These are phyloP conservation scores for Cladophialophora bantiana DNA, from an alignment of 2,329 filamentous ascomycete genomes.

Conservation along the genomic window DNA sequence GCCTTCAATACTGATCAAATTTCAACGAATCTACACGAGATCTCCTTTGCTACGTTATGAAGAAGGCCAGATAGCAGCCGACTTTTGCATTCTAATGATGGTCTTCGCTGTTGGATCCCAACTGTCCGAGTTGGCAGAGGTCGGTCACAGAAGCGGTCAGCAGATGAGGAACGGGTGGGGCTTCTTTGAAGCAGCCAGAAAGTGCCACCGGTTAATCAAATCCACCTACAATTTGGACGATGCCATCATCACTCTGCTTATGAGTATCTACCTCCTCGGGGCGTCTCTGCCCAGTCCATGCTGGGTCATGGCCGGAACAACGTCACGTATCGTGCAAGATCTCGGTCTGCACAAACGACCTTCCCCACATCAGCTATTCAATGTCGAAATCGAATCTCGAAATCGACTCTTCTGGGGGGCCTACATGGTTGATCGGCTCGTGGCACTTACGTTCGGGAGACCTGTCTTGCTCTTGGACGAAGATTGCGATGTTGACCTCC, in stretches of 20 bases:
- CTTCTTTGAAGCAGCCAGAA: not conserved
- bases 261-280: not conserved
- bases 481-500: not conserved
- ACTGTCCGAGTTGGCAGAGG: not conserved
- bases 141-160: not conserved
- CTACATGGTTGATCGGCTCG: not conserved
- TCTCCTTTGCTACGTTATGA: not conserved
- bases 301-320: not conserved
- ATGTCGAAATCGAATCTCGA: not conserved
- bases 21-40: not conserved
- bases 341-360: not conserved
- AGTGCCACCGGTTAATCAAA: not conserved
- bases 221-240: not conserved
- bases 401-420: not conserved
- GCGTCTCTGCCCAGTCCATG: not conserved
- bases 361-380: not conserved
- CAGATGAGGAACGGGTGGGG: not conserved
- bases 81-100: not conserved
- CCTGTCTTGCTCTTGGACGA: not conserved
- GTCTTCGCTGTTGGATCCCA: not conserved
- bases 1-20: not conserved
- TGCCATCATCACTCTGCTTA: not conserved
- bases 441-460: not conserved
- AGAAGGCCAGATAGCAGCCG: not conserved
- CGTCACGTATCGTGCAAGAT: not conserved